phyloP scores from a whole-genome alignment of 805 yeast species.

The Candida hungchunana region DNA sequence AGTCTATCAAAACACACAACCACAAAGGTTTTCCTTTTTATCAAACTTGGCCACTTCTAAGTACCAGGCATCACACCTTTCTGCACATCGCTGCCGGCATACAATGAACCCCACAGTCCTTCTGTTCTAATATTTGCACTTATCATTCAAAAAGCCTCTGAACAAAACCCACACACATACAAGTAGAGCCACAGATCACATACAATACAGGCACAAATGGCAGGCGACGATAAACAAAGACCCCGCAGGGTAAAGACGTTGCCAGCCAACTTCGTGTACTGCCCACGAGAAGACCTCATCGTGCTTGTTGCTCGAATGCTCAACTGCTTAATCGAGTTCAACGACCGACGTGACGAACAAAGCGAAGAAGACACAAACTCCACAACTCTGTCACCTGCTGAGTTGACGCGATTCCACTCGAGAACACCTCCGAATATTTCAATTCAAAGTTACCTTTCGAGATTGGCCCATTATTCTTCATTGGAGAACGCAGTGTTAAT shows the following conservation, averaged over 20 bases:
- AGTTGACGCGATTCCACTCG: conserved; percentile 87
- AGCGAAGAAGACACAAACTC: conserved; percentile 22
- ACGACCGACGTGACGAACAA: conserved; percentile 45
- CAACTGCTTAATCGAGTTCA: conserved; percentile 64
- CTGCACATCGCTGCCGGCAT: too few species aligned
- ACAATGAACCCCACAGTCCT: too few species aligned
- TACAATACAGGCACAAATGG: not conserved
- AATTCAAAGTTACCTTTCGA: conserved; percentile 65
- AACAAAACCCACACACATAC: conserved; percentile 1
- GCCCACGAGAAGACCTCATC: conserved; percentile 68
- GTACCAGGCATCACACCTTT: too few species aligned
- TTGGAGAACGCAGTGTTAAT: conserved; percentile 80
- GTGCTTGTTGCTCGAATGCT: conserved; percentile 76
- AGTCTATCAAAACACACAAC: too few species aligned
- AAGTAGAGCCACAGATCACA: not conserved
- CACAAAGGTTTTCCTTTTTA: too few species aligned
- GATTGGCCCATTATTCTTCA: conserved; percentile 80
- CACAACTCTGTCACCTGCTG: conserved; percentile 29
- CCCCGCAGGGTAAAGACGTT: conserved; percentile 13
- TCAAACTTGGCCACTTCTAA: too few species aligned
- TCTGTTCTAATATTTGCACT: too few species aligned
- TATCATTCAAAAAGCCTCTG: too few species aligned
- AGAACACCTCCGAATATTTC: conserved; percentile 89
- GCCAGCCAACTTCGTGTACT: conserved; percentile 48
- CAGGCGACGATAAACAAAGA: not conserved